A percentile compares a stretch with the other conserved stretches of the same genome.
These are phyloP conservation scores for Candida stauntonica DNA, from an alignment of 805 yeast species.

Conservation along the genomic window DNA sequence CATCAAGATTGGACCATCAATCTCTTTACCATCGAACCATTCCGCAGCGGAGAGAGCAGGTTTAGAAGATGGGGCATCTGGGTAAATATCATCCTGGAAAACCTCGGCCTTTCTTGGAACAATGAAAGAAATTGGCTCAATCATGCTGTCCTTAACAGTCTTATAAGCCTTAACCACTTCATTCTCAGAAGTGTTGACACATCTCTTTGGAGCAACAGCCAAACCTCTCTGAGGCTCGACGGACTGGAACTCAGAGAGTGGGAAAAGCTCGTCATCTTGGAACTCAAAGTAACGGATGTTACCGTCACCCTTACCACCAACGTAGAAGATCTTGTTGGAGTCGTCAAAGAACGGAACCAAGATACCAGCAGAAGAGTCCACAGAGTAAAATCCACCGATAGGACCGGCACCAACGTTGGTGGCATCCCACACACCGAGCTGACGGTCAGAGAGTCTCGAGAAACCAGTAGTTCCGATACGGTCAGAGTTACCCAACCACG, in stretches of 20 bases:
- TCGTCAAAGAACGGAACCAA: conserved; percentile 88
- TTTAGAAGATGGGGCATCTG: conserved; percentile 77
- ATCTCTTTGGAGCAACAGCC: conserved; percentile 81
- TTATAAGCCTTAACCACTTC: conserved; percentile 82
- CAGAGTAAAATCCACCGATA: conserved; percentile 78
- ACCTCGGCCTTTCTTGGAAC: conserved; percentile 94
- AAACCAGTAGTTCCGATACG: conserved; percentile 93
- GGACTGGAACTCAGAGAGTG: conserved; percentile 85
- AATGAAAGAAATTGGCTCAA: conserved; percentile 89
- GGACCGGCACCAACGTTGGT: conserved; percentile 72
- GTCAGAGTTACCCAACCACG: conserved; percentile 86
- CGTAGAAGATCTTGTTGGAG: conserved; percentile 69
- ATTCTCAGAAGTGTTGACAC: conserved; percentile 73
- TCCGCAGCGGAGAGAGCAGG: conserved; percentile 79
- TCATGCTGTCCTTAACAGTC: conserved; percentile 75
- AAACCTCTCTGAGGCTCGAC: conserved; percentile 95
- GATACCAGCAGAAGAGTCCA: conserved; percentile 91
- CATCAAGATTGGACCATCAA: conserved; percentile 78
- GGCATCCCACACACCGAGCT: conserved; percentile 91
- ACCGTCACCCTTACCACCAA: conserved; percentile 98
- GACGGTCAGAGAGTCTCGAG: conserved; percentile 88
- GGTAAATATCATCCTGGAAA: conserved; percentile 90
- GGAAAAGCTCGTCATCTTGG: conserved; percentile 76
- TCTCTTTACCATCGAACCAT: conserved; percentile 73
- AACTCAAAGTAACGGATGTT: conserved; percentile 92